phyloP scores from a whole-genome alignment of 495 filamentous ascomycete species.

The Penicillium odoratum region DNA sequence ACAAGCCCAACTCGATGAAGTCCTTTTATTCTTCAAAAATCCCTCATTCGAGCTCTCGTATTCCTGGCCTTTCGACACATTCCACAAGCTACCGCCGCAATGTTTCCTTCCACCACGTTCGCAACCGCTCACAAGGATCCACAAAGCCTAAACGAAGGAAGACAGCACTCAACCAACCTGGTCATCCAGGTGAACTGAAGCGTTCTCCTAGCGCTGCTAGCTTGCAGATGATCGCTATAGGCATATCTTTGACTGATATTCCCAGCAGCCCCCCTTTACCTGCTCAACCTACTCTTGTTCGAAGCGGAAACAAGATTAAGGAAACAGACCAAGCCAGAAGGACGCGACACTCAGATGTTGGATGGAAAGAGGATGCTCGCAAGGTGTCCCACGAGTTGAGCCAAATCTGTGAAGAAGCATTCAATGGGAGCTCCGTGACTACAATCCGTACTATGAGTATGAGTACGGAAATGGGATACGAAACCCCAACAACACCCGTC shows the following conservation, averaged over 20 bases:
- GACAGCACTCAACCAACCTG: constrained; percentile 12
- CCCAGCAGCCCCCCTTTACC: constrained; percentile 41
- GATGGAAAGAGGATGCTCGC: constrained; percentile 61
- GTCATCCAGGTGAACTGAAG: constrained; percentile 19
- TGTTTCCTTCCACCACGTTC: constrained; percentile 74
- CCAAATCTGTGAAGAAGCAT: constrained; percentile 76
- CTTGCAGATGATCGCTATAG: constrained; percentile 25
- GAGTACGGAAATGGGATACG: constrained; percentile 44
- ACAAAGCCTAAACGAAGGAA: constrained; percentile 28
- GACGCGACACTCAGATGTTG: constrained; percentile 42
- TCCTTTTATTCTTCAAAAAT: constrained; percentile 40
- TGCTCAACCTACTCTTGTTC: constrained; percentile 42
- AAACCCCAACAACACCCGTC: constrained; percentile 54
- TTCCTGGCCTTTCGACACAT: constrained; percentile 54
- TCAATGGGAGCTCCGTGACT: constrained; percentile 67
- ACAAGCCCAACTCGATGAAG: constrained; percentile 38
- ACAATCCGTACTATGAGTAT: constrained; percentile 47
- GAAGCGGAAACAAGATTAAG: constrained; percentile 29
- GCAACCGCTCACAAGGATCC: constrained; percentile 45
- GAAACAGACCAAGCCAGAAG: constrained; percentile 37
- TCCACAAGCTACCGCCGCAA: constrained; percentile 68
- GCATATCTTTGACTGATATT: constrained; percentile 18
- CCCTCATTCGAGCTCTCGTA: constrained; percentile 56
- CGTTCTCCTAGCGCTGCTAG: constrained; percentile 33
- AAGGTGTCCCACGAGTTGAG: constrained; percentile 67